Percentiles rank a stretch among this genome's conserved stretches.
phyloP scores from a whole-genome alignment of 169 alveolate genomes.

The Babesia bovis region DNA sequence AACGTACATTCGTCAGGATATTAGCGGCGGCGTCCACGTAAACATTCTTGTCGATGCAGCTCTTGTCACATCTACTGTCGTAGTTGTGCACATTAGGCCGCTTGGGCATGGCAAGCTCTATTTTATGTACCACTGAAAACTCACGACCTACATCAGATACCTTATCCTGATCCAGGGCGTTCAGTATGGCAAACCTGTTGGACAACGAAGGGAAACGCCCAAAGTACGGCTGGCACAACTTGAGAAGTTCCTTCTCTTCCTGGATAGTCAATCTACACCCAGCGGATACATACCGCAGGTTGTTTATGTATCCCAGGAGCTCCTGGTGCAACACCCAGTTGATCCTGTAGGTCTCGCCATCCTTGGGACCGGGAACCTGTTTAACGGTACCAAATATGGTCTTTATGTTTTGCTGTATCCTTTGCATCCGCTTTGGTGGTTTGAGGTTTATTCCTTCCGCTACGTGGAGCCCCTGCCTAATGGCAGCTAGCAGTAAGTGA shows the following conservation, averaged over 20 bases:
- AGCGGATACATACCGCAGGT: conserved; percentile 65
- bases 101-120: conserved; percentile 46
- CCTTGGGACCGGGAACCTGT: background rate
- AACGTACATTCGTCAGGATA: conserved; percentile 33
- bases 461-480: conserved; percentile 55
- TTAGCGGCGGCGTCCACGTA: conserved; percentile 48
- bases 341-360: conserved; percentile 18
- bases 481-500: conserved; percentile 62
- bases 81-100: conserved; percentile 52
- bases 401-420: background rate
- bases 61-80: conserved; percentile 47
- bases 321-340: conserved; percentile 62
- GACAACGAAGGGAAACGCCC: conserved; percentile 55
- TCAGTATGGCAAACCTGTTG: conserved; percentile 62
- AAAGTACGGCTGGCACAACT: conserved; percentile 66
- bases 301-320: conserved; percentile 36
- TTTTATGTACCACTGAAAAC: conserved; percentile 9
- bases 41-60: conserved; percentile 55
- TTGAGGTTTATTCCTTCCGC: conserved; percentile 54
- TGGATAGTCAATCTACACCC: conserved; percentile 69
- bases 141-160: conserved; percentile 14
- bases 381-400: conserved; percentile 20
- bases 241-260: conserved; percentile 71
- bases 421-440: conserved; percentile 5
- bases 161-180: conserved; percentile 21